Evolutionary conservation across 306 rosid species (phyloP), one percentile per base, ranked within the genome.

Genomic region (Quercus bicolor): DNA sequence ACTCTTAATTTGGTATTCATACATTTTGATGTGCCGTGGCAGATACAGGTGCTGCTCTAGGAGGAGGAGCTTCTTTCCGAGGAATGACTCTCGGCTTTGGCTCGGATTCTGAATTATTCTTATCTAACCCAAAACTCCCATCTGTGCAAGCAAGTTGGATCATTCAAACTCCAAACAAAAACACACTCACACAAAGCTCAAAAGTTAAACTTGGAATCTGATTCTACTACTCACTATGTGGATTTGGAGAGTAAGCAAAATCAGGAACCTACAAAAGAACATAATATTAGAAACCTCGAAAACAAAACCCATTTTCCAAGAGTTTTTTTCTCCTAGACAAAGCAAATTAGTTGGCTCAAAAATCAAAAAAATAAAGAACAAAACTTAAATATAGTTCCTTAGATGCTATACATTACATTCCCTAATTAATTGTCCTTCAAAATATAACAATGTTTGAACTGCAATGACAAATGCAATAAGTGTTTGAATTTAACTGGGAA

Each of bases 101-200:
- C 78, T 93, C 97, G 5, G 80, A 86, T 80, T 95, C 99, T 11
- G 97, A 92, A 79, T 81, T 85, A 89, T 91, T 91, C 68, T 87
- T 86, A 73, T 95, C 98, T 10, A 97, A 93, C 68, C 97, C 93
- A 61, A 96, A 90, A 84, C 96, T 88, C 53, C 97, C 98, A 80
- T 91, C 97, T 93, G 85, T 33, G 37, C 54, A 59, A 75, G 57
- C 81, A 82, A 52, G 40, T 82, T 62, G 64, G 51, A 77, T 18
- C 72, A 20, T 56, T 7, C 18, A 53, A 70, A 59, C 45, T 15
- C 56, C 28, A 51, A 34, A 71, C 43, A 60, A 59, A 72, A 13
- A 73, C 73, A 64, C 7, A 23, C 31, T 4, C 20, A 75, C 24
- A 28, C 43, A 29, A 57, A 57, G 48, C 9, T 51, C 14, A 64